Base-by-base conservation (phyloP, 2,329 filamentous ascomycete genomes). In the Colletotrichum sp. region DNA sequence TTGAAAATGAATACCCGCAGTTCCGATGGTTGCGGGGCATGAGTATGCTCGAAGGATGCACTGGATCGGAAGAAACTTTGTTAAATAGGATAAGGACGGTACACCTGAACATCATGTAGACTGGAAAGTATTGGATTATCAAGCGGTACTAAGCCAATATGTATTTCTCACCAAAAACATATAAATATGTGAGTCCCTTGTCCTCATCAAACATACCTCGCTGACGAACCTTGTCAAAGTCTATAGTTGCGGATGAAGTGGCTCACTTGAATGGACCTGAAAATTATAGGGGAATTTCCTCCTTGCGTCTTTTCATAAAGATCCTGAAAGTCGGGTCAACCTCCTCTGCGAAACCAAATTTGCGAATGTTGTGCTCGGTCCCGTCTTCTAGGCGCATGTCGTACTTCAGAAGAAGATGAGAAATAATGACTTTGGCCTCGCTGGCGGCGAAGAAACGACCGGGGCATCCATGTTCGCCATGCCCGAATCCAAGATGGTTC, bases 361-460 rank as follows among this genome's bases (percentile, higher is more conserved):
- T 61, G 18, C 58, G 58, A 5, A 34, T 27, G 3, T 12, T 15
- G 28, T 27, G 58, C 58, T 61, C 27, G 16, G 6, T n/a, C 5
- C 28, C 28, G 3, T 30, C 28, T 30, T 61, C 58, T 30, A 61
- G 58, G 15, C 28, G 58, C 58, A 64, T 32, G 56, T 84, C 83
- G 73, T 82, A 85, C 74, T 80, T 80, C 67, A 79, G 65, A 52
- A 84, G 43, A 12, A 85, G n/a, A 30, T 61, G 56, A 32, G 56
- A 30, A 30, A 34, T 30, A 15, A 61, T 13, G 8, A 85, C 76
- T 79, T 86, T 85, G 15, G 85, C 80, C 77, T 85, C 81, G 64
- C 82, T 81, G 9, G 78, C 79, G 2, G 83, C 84, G 78, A 85
- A 85, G 77, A 84, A 85, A 5, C 84, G 77, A 0, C 84, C 84